A percentile compares a stretch with the other conserved stretches of the same genome.
phyloP scores from a whole-genome alignment of 1,139 yeast genomes.

The Diutina sp. region DNA sequence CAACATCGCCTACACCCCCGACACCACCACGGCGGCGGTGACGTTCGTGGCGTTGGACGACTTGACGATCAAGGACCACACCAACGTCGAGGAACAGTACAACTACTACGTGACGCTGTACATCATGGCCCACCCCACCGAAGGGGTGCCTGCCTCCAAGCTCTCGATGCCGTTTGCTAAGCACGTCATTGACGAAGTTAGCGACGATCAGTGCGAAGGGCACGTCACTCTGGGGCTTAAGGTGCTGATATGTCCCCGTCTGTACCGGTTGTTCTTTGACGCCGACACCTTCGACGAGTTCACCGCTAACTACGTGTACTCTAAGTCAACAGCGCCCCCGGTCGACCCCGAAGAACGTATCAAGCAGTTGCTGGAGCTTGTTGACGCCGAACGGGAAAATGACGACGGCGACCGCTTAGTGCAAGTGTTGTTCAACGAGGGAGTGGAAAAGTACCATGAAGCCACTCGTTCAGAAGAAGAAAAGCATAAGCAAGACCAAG shows the following conservation, averaged over 20 bases:
- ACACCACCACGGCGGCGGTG: conserved; percentile 43
- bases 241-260: conserved; percentile 68
- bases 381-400: neutral
- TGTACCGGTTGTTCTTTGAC: conserved; percentile 74
- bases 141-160: conserved; percentile 81
- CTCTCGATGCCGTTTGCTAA: conserved; percentile 64
- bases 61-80: conserved; percentile 68
- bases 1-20: conserved; percentile 61
- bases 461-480: neutral
- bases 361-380: neutral
- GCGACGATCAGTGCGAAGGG: conserved; percentile 54
- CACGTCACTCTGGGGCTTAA: conserved; percentile 58
- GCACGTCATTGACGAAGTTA: conserved; percentile 43
- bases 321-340: neutral
- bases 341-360: neutral
- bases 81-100: conserved; percentile 70
- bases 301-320: conserved; percentile 40
- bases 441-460: conserved; percentile 17
- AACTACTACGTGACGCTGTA: conserved; percentile 88
- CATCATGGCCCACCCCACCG: conserved; percentile 93
- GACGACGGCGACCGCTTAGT: conserved; percentile 20
- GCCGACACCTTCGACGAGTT: conserved; percentile 75
- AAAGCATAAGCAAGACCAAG: neutral
- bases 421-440: conserved; percentile 18
- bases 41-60: conserved; percentile 85